These are phyloP conservation scores for Entoloma clypeatum DNA, from an alignment of 1,284 basidiomycete genomes.

Conservation along the genomic window DNA sequence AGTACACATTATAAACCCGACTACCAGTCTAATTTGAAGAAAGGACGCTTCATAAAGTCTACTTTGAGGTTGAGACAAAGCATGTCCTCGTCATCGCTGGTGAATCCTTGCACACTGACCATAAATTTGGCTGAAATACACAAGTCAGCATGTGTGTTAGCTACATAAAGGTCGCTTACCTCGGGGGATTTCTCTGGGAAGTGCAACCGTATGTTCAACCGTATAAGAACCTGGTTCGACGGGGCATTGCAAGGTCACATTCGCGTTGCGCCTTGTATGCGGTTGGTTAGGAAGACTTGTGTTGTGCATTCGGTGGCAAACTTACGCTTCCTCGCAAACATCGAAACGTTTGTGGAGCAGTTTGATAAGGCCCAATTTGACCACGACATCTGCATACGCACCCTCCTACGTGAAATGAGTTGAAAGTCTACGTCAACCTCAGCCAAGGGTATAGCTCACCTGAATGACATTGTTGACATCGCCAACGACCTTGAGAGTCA, in stretches of 20 bases:
- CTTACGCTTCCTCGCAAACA: constrained; percentile 90
- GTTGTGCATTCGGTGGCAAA: constrained; percentile 20
- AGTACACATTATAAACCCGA: background rate
- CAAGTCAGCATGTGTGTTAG: background rate
- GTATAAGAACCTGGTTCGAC: constrained; percentile 67
- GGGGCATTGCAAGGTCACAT: constrained; percentile 75
- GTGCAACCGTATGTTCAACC: constrained; percentile 74
- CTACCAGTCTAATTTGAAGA: constrained; percentile 28
- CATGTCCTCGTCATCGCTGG: constrained; percentile 74
- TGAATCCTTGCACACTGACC: constrained; percentile 72
- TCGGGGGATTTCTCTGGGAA: constrained; percentile 87
- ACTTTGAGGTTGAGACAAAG: constrained; percentile 79
- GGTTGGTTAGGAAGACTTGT: constrained; percentile 10
- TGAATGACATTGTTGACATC: constrained; percentile 57
- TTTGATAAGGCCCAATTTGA: constrained; percentile 88
- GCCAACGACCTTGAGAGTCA: constrained; percentile 78
- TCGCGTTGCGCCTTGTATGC: constrained; percentile 55
- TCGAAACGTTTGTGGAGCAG: constrained; percentile 80
- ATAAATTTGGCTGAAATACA: constrained; percentile 76
- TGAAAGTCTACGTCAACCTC: background rate
- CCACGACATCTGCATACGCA: constrained; percentile 82
- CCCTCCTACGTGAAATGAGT: constrained; percentile 59
- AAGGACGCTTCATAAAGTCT: constrained; percentile 60
- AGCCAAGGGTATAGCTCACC: constrained; percentile 38
- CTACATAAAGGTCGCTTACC: constrained; percentile 44